Base-by-base conservation (phyloP, 176 grass and related monocot genomes). In the Metroxylon sagu region DNA sequence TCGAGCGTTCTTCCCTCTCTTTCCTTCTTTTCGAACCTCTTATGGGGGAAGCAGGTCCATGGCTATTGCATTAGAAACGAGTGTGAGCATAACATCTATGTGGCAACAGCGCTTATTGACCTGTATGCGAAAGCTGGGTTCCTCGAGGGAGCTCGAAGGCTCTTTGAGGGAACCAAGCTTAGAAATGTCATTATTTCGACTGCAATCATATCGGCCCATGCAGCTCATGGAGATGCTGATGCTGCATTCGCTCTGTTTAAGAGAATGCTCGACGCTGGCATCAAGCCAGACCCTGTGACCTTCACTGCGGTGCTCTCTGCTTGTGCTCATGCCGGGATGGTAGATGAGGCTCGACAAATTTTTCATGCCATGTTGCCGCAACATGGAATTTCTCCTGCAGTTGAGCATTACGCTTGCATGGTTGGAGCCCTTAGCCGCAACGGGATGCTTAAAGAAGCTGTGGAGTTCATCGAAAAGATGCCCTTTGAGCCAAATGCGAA, bases 351-450 rank as follows among this genome's bases (percentile, higher is more conserved):
- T 74, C 87, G 71, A 56, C 58, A 52, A 15, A 1, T 77, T 79
- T 90, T 90, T 71, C 30, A 85, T 66, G 71, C 87, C 15, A 90
- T 90, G 82, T 55, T 65, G 53, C 60, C 5, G 26, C n/a, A 65
- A 23, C 79, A 76, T 52, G 67, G 79, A 54, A 68, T 82, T 17
- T 29, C 50, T 54, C 78, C 78, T 0, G 60, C 60, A 23, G 75
- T 72, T 52, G 82, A 90, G 78, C 87, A 85, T 63, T 90, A 85
- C 0, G 68, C 75, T 57, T 85, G 87, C 78, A 85, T 90, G 82
- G 68, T 79, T 62, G 77, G 75, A 66, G 72, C 56, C 7, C 72
- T 90, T 58, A 74, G 72, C 55, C 82, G 72, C 35, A 54, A 71
- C 19, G 75, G 87, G 53, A 76, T 90, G 82, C 68, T 90, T 4